Evolutionary conservation across 805 yeast genomes (phyloP).

Genomic region (Ogataea methylovora): DNA sequence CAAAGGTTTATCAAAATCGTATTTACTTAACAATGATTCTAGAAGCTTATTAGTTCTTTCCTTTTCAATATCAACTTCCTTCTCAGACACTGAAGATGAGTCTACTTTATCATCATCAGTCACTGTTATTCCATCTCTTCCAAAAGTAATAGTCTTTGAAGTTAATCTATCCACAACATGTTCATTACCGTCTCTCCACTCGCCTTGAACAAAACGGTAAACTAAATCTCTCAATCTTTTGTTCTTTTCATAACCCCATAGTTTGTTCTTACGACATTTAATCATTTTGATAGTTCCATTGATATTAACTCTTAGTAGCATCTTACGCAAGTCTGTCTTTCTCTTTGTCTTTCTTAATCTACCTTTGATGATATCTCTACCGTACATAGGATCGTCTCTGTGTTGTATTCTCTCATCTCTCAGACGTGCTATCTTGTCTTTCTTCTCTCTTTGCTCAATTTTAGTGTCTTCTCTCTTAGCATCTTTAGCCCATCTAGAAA

Average conservation of each 20-base stretch:
- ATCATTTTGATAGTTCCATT: constrained; percentile 51
- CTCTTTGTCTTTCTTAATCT: constrained; percentile 53
- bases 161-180: constrained; percentile 63
- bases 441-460: constrained; percentile 18
- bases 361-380: constrained; percentile 33
- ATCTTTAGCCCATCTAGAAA: constrained; percentile 40
- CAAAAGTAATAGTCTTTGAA: constrained; percentile 20
- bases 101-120: constrained; percentile 3
- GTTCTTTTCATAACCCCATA: constrained; percentile 86
- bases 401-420: constrained; percentile 38
- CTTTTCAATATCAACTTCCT: constrained; percentile 16
- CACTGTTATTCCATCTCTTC: constrained; percentile 11
- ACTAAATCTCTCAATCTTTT: constrained; percentile 56
- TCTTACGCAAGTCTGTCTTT: constrained; percentile 35
- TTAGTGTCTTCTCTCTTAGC: constrained; percentile 30
- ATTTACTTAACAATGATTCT: constrained; percentile 36
- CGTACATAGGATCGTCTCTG: constrained; percentile 30
- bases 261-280: constrained; percentile 62
- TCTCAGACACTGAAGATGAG: constrained; percentile 1
- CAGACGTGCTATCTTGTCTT: constrained; percentile 26
- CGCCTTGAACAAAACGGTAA: constrained; percentile 50
- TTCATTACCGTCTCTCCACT: constrained; percentile 75
- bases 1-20: constrained; percentile 47
- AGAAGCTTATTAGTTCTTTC: constrained; percentile 39
- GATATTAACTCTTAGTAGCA: constrained; percentile 58